Percentiles rank a stretch among this genome's conserved stretches.
Evolutionary conservation across 2,329 filamentous ascomycete species (phyloP).

Genomic region (Aspergillus ochraceoroseus): DNA sequence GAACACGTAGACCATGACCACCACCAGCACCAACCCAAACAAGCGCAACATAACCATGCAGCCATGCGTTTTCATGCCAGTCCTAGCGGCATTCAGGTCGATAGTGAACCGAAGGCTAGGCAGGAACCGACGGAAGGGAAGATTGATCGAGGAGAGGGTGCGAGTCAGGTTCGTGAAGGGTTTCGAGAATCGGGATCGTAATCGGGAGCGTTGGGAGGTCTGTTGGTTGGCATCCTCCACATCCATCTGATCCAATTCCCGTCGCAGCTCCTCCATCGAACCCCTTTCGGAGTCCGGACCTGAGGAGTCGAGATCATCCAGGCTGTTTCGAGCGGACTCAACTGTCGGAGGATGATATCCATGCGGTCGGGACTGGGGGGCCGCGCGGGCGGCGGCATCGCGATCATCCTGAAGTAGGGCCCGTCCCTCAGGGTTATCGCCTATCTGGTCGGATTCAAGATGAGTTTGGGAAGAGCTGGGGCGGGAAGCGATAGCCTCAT

Average conservation of each 20-base stretch:
- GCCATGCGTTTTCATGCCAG: conserved; percentile 46
- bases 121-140: conserved; percentile 48
- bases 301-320: conserved; percentile 53
- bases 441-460: conserved; percentile 55
- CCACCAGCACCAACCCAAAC: conserved; percentile 68
- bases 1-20: conserved; percentile 74
- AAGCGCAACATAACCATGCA: conserved; percentile 67
- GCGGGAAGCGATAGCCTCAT: conserved; percentile 66
- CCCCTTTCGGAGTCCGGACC: conserved; percentile 50
- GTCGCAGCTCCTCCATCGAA: conserved; percentile 62
- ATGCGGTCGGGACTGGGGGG: conserved; percentile 42
- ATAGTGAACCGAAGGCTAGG: conserved; percentile 41
- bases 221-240: conserved; percentile 61
- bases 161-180: conserved; percentile 53
- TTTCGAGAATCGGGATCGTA: conserved; percentile 52
- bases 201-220: conserved; percentile 33
- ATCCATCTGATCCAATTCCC: conserved; percentile 86
- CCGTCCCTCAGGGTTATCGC: conserved; percentile 69
- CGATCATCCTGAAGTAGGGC: conserved; percentile 61
- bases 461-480: conserved; percentile 48
- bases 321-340: conserved; percentile 66
- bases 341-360: conserved; percentile 78
- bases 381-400: conserved; percentile 34
- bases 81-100: conserved; percentile 33
- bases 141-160: conserved; percentile 54